Percentiles rank a stretch among this genome's conserved stretches.
These are phyloP conservation scores for Thalassiosira hispida DNA, from an alignment of 352 stramenopile species.

Conservation along the genomic window DNA sequence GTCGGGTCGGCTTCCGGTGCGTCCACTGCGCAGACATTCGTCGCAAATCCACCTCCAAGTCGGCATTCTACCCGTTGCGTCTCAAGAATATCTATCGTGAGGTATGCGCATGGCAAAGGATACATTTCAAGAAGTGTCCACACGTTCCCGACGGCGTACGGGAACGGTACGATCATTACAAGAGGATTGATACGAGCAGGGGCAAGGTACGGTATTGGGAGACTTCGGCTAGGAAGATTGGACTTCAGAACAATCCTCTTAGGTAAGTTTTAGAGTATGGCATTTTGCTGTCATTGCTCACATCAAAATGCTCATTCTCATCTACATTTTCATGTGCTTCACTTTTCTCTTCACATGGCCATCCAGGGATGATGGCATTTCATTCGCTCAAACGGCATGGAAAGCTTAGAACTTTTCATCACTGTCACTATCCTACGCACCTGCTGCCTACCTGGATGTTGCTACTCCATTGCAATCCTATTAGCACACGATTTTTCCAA, in stretches of 20 bases:
- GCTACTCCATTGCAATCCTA: background rate
- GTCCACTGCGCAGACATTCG: constrained; percentile 66
- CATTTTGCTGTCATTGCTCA: constrained; percentile 2
- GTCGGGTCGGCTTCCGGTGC: constrained; percentile 72
- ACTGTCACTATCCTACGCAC: background rate
- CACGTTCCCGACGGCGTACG: constrained; percentile 60
- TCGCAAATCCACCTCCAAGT: constrained; percentile 57
- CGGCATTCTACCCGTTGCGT: constrained; percentile 74
- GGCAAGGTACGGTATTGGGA: constrained; percentile 81
- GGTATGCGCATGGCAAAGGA: constrained; percentile 77
- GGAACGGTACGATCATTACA: constrained; percentile 57
- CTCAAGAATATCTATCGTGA: constrained; percentile 76
- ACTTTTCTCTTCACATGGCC: background rate
- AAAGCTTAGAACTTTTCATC: constrained; percentile 25
- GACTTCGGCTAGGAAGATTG: constrained; percentile 69
- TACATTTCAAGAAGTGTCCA: constrained; percentile 76
- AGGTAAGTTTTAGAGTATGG: constrained; percentile 22
- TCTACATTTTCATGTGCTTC: constrained; percentile 9
- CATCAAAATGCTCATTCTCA: background rate
- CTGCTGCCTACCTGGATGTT: background rate
- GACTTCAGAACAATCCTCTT: constrained; percentile 63
- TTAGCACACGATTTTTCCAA: background rate
- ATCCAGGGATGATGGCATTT: constrained; percentile 48
- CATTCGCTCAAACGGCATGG: constrained; percentile 36
- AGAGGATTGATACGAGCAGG: constrained; percentile 65